Evolutionary conservation across 139 green algal species (phyloP), one percentile per base, ranked within the genome.

Genomic region (Yamagishiella unicocca): DNA sequence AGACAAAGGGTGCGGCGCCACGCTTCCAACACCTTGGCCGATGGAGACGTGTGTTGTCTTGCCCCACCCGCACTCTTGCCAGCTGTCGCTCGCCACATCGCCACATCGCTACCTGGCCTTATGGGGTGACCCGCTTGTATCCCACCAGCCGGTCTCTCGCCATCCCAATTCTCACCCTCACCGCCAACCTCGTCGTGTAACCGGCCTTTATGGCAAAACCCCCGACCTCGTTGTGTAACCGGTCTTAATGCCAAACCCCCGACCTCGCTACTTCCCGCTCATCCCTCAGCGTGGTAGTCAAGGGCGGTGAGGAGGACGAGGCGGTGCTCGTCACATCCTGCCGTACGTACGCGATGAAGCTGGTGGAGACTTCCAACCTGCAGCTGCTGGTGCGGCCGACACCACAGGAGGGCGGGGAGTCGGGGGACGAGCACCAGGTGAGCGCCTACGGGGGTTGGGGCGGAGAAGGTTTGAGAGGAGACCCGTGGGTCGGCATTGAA

Each of bases 331-430:
- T 89, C 88, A 94, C 92, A 0, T 46, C 24, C 10, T 43, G 84
- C 25, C 78, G 83, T 14, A 94, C 92, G 0, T 95, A 88, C 55
- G 88, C 86, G 0, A 45, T 94, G 31, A 95, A 95, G 76, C 74
- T 89, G 22, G 92, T 95, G 62, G 90, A 94, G 75, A 95, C 92
- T 9, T 93, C 89, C 29, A 95, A 95, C 83, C 77, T 80, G 17
- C 71, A 93, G 80, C 61, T 94, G 66, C 75, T 95, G 24, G 71
- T 95, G 42, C 84, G 77, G 27, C 87, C 87, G 35, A n/a, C 45
- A 7, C 4, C 54, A 1, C 77, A 58, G 24, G 19, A 21, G 31
- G 17, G 21, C 33, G 9, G 83, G 1, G 24, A 64, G 33, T 9
- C 33, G 35, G 6, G 10, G 46, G 6, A 6, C 7, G 12, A n/a